Percentiles rank a stretch among this genome's conserved stretches.
These are phyloP conservation scores for Cercospora zeina DNA, from an alignment of 2,329 filamentous ascomycete genomes.

Conservation along the genomic window DNA sequence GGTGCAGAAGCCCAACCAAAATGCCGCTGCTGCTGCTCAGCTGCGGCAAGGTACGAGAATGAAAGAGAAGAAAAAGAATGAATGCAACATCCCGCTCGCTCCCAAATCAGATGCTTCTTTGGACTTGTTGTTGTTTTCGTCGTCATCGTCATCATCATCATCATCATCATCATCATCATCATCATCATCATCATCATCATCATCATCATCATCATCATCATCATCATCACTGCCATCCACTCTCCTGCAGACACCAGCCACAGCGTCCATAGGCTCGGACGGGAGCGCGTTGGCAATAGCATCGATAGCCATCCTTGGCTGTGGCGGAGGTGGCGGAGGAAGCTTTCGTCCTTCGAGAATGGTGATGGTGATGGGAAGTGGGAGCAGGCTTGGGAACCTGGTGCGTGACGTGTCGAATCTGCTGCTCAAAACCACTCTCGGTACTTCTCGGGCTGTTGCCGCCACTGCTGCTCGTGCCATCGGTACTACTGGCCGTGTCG, in stretches of 20 bases:
- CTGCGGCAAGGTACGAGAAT: no score
- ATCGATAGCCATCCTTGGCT: constrained; percentile 32
- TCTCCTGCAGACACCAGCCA: constrained; percentile 45
- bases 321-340: background rate
- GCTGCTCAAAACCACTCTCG: constrained; percentile 48
- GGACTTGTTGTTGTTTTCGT: no score
- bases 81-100: no score
- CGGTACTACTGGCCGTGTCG: constrained; percentile 50
- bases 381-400: constrained; percentile 25
- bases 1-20: no score
- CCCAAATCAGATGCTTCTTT: no score
- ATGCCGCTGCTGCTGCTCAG: no score
- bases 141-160: no score
- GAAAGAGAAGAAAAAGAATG: no score
- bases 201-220: no score
- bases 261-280: constrained; percentile 48
- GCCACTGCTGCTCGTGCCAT: constrained; percentile 47
- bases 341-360: background rate
- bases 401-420: constrained; percentile 31
- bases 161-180: no score
- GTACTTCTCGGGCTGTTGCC: constrained; percentile 56
- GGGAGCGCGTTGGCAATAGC: constrained; percentile 41
- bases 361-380: background rate
- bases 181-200: constrained; percentile 15
- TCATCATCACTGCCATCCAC: constrained; percentile 40